These are phyloP conservation scores for Adiantum capillusveneris DNA, from an alignment of 75 land plant genomes.

Conservation along the genomic window DNA sequence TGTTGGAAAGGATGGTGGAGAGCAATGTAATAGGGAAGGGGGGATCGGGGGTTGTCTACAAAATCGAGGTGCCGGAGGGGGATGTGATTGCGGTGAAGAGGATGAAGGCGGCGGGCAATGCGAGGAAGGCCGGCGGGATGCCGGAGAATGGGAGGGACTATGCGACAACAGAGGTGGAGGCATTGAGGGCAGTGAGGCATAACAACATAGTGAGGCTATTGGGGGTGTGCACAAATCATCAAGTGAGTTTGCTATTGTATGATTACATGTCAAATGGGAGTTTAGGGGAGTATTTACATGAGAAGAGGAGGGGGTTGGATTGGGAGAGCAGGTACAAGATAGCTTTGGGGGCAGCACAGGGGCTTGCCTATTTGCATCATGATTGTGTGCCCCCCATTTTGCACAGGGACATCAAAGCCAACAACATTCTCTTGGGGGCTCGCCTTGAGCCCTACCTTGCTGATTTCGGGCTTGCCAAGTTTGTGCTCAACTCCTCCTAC, in stretches of 20 bases:
- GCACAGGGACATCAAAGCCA: constrained; percentile 87
- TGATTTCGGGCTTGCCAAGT: constrained; percentile 88
- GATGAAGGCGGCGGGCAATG: no score
- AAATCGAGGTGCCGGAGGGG: constrained; percentile 75
- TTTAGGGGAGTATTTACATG: constrained; percentile 17
- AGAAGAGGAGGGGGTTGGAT: constrained; percentile 49
- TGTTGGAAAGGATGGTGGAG: constrained; percentile 56
- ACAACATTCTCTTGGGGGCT: constrained; percentile 68
- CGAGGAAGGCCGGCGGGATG: no score
- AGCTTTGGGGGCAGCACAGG: constrained; percentile 76
- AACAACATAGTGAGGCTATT: constrained; percentile 15
- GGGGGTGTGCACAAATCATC: background rate
- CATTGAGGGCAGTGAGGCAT: constrained; percentile 14
- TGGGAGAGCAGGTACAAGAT: constrained; percentile 77
- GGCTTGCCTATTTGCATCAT: constrained; percentile 85
- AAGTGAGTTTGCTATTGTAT: constrained; percentile 5
- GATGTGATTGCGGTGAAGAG: constrained; percentile 88
- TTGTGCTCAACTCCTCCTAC: constrained; percentile 49
- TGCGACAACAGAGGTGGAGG: constrained; percentile 5
- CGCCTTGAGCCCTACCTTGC: constrained; percentile 69
- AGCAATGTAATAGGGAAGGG: constrained; percentile 80
- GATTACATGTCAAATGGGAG: constrained; percentile 26
- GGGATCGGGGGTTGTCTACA: constrained; percentile 80
- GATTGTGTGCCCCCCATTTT: constrained; percentile 79
- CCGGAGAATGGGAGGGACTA: no score